phyloP scores from a whole-genome alignment of 345 rosid species.

The Populus alba region DNA sequence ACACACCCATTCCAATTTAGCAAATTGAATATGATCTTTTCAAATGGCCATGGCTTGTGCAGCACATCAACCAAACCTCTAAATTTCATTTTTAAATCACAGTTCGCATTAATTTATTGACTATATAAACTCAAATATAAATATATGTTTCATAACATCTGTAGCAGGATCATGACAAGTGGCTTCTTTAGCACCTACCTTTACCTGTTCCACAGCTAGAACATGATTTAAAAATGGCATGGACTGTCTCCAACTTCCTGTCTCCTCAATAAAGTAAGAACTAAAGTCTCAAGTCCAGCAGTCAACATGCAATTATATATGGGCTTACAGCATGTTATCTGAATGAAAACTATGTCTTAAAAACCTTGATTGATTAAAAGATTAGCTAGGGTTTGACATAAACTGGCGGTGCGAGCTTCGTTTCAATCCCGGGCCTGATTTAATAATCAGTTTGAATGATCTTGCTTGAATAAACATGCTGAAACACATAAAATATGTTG shows the following conservation, averaged over 20 bases:
- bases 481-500: slow-evolving; percentile 12
- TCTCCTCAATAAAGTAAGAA: slow-evolving; percentile 17
- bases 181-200: slow-evolving; percentile 23
- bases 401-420: slow-evolving; percentile 8
- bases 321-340: neutral
- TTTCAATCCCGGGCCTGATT: neutral
- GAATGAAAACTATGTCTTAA: neutral
- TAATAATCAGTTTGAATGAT: neutral
- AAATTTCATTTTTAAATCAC: neutral
- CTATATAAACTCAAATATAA: neutral
- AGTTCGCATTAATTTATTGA: too few species aligned
- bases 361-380: neutral
- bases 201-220: slow-evolving; percentile 13
- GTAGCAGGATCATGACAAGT: slow-evolving; percentile 21
- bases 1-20: too few species aligned
- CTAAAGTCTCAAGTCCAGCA: slow-evolving; percentile 1
- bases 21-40: too few species aligned
- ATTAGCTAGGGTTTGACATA: slow-evolving; percentile 14
- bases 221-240: neutral
- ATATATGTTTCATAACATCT: neutral
- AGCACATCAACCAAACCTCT: neutral
- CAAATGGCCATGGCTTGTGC: neutral
- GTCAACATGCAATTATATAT: neutral
- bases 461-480: neutral
- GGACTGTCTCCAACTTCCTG: slow-evolving; percentile 17